phyloP scores from a whole-genome alignment of 768 basidiomycete genomes.

The Xerocomus spinulosus region DNA sequence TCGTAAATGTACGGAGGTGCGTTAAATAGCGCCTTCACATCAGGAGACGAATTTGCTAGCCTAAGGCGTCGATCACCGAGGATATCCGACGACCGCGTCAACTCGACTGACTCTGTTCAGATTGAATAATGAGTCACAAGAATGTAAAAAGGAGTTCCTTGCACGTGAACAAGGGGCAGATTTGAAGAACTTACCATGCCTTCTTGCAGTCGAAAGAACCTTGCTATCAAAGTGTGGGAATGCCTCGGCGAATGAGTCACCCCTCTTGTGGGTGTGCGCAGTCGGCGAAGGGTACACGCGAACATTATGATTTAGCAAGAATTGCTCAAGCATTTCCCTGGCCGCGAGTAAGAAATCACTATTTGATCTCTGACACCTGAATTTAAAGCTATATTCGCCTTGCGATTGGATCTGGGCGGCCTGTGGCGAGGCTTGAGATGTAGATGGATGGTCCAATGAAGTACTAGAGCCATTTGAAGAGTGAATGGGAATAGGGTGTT shows the following conservation, averaged over 20 bases:
- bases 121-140: constrained; percentile 7
- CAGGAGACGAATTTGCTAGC: constrained; percentile 84
- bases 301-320: constrained; percentile 77
- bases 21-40: constrained; percentile 94
- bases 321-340: constrained; percentile 90
- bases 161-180: constrained; percentile 30
- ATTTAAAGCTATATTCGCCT: constrained; percentile 87
- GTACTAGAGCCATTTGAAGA: constrained; percentile 45
- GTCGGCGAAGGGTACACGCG: constrained; percentile 77
- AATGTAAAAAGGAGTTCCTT: not conserved
- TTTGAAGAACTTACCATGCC: constrained; percentile 45
- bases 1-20: constrained; percentile 80
- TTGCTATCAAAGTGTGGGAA: constrained; percentile 97
- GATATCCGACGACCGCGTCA: constrained; percentile 59
- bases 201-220: constrained; percentile 74
- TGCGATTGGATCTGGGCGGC: constrained; percentile 17
- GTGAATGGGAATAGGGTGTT: constrained; percentile 34
- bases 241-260: constrained; percentile 91
- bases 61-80: constrained; percentile 71
- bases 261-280: constrained; percentile 76
- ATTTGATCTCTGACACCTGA: constrained; percentile 92
- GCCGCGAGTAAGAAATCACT: constrained; percentile 89
- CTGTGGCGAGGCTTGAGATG: constrained; percentile 19
- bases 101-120: constrained; percentile 65
- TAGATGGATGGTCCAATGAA: constrained; percentile 45